Base-by-base conservation (phyloP, 139 green algal species). In the Pedinophyceae sp. region DNA sequence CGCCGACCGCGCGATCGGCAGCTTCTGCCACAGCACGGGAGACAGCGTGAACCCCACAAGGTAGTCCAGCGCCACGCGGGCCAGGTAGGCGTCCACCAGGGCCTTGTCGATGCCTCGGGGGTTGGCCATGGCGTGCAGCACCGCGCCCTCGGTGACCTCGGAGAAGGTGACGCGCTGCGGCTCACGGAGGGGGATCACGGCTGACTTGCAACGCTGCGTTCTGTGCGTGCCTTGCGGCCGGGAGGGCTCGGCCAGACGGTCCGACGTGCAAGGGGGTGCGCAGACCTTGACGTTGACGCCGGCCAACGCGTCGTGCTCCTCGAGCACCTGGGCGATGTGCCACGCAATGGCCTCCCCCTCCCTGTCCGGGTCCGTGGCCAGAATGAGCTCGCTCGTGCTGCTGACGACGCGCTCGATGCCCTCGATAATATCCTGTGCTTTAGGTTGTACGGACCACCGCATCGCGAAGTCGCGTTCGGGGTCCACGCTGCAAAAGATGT, bases 271-370 rank as follows among this genome's bases (percentile, higher is more conserved):
- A 45, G 38, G 38, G 38, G 16, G 38, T 16, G 13, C 38, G 13
- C 38, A 16, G 13, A 45, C 38, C 38, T 45, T 13, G 13, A 50
- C 45, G 18, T 7, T 10, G 45, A 16, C 5, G 45, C 17, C 45
- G 18, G 5, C 18, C 45, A 27, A 17, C 18, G 45, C 45, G 13
- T 5, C 24, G 17, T 40, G 22, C 43, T 77, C 68, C 65, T 70
- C 20, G 1, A 94, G 76, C 65, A 82, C 66, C 63, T 95, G 53
- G 43, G 65, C 26, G 0, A 97, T 47, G 67, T 97, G 89, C 89
- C 89, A 97, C 22, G 76, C 74, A 46, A 97, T 97, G 59, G 86
- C 89, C 73, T 97, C 89, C 2, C 89, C 89, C 68, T 94, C 85
- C 2, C 85, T 55, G 53, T 46, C 27, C 3, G 89, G 89, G 60